phyloP scores from a whole-genome alignment of 2,329 filamentous ascomycete genomes.

The Fusarium sp. region DNA sequence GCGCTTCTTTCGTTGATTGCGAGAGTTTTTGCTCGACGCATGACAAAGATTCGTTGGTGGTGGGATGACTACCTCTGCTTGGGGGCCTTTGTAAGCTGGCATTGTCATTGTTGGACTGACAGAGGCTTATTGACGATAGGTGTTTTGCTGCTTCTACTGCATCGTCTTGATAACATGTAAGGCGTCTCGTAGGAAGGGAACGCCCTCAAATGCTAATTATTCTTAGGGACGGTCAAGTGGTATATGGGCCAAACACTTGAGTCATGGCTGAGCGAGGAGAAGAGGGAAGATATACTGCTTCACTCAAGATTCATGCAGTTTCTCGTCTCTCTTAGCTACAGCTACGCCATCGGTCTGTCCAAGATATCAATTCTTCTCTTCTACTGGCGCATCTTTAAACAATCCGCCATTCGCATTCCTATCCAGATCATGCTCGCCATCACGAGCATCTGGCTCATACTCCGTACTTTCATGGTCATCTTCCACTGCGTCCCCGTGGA shows the following conservation, averaged over 20 bases:
- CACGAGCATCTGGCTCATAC: constrained; percentile 44
- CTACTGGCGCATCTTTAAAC: constrained; percentile 49
- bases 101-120: rapidly evolving
- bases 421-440: constrained; percentile 43
- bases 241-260: constrained; percentile 31
- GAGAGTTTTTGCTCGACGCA: constrained; percentile 36
- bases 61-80: constrained; percentile 43
- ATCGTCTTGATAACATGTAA: constrained; percentile 36
- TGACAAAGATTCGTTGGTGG: constrained; percentile 44
- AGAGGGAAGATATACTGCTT: constrained; percentile 31
- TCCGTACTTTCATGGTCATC: constrained; percentile 49
- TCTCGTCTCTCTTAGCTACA: constrained; percentile 37
- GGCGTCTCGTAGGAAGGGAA: rapidly evolving
- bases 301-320: constrained; percentile 33
- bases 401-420: constrained; percentile 44
- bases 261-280: constrained; percentile 13
- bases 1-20: constrained; percentile 36
- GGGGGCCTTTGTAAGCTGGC: constrained; percentile 39
- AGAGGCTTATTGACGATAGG: constrained; percentile 19
- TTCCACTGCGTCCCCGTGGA: constrained; percentile 52
- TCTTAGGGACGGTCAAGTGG: constrained; percentile 32
- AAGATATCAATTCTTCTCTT: constrained; percentile 48
- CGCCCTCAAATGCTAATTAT: background rate
- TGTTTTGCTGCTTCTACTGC: constrained; percentile 35
- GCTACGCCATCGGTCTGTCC: constrained; percentile 43